Evolutionary conservation across 805 yeast genomes (phyloP).

Genomic region (Kodamaea kakaduensis): DNA sequence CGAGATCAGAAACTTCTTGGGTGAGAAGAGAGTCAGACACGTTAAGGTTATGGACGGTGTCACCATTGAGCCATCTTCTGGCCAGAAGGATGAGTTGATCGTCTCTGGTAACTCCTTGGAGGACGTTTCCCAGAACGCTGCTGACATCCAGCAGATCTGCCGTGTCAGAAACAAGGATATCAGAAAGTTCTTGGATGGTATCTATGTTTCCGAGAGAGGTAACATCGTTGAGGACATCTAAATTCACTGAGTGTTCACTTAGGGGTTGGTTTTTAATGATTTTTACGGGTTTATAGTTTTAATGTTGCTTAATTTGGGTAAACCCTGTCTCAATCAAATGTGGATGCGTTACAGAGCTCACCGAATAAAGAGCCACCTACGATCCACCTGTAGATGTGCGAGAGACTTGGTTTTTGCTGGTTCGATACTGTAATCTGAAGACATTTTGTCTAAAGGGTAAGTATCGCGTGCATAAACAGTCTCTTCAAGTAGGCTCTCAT

Average conservation of each 20-base stretch:
- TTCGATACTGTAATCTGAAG: no score
- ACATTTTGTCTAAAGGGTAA: no score
- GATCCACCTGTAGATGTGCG: conserved; percentile 25
- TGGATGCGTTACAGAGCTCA: conserved; percentile 40
- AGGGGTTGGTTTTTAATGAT: conserved; percentile 5
- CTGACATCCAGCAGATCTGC: conserved; percentile 96
- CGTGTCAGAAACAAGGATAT: conserved; percentile 99
- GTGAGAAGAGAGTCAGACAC: conserved; percentile 96
- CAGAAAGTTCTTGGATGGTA: conserved; percentile 99
- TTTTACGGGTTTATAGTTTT: conserved; percentile 25
- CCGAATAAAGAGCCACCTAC: conserved; percentile 46
- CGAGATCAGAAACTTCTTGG: conserved; percentile 99
- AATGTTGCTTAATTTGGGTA: conserved; percentile 21
- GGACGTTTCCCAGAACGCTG: conserved; percentile 97
- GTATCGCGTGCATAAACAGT: no score
- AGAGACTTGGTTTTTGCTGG: conserved; percentile 3
- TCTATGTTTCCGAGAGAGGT: conserved; percentile 96
- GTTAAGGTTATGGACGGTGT: conserved; percentile 89
- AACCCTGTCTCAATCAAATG: conserved; percentile 15
- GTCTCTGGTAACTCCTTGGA: conserved; percentile 94
- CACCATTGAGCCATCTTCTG: conserved; percentile 70
- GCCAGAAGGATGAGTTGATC: conserved; percentile 91
- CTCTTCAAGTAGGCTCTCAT: no score
- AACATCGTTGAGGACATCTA: conserved; percentile 64
- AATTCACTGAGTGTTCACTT: conserved; percentile 13